Conservation (phyloP, 768 basidiomycete genomes). For the Boletus pseudo-olivaceus region DNA sequence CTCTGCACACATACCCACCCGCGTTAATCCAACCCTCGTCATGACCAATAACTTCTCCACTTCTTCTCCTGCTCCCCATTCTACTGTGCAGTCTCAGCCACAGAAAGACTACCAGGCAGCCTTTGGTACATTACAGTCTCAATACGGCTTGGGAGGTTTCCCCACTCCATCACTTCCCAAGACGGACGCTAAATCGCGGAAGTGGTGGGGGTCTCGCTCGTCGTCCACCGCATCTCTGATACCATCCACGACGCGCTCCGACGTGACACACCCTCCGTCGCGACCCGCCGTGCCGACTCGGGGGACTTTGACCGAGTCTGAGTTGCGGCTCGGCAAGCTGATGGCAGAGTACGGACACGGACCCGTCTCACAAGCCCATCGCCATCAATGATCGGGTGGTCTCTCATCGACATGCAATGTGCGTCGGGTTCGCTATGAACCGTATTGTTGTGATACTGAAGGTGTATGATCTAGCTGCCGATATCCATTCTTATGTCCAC, state of each 20-base stretch:
- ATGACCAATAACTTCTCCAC: neutral
- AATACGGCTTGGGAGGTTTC: conserved; percentile 16
- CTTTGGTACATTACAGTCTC: conserved; percentile 19
- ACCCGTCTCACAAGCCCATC: neutral
- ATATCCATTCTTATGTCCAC: neutral
- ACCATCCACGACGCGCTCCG: neutral
- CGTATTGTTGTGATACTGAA: neutral
- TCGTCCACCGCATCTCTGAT: conserved; percentile 19
- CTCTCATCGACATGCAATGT: neutral
- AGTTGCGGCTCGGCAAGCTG: neutral
- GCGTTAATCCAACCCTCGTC: too few species aligned
- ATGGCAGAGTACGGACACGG: conserved; percentile 1
- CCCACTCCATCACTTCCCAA: neutral
- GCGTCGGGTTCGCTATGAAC: neutral
- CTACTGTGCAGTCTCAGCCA: conserved; percentile 2
- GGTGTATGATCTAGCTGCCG: neutral
- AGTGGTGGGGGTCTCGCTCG: conserved; percentile 18
- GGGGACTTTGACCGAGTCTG: neutral
- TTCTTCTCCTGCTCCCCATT: neutral
- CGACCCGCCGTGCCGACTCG: neutral
- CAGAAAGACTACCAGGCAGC: conserved; percentile 25
- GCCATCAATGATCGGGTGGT: neutral
- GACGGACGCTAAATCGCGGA: neutral
- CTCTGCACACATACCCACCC: neutral
- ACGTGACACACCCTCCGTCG: neutral